These are phyloP conservation scores for Lentithecium fluviatile DNA, from an alignment of 495 filamentous ascomycete genomes.

Conservation along the genomic window DNA sequence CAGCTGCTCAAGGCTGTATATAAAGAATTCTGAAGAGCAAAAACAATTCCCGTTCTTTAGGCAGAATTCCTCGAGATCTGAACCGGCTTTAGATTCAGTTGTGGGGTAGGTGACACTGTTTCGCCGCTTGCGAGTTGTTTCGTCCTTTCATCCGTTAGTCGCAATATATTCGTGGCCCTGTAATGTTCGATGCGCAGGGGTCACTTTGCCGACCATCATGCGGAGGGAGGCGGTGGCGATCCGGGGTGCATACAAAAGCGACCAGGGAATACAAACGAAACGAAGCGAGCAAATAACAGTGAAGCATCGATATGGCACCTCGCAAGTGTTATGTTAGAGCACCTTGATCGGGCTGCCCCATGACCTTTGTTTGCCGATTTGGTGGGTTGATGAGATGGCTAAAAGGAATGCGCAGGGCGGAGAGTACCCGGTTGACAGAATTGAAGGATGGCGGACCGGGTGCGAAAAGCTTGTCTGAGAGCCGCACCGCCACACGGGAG, in stretches of 20 bases:
- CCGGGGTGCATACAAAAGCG: conserved; percentile 25
- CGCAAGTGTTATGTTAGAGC: no score
- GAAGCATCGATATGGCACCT: no score
- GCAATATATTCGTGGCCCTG: conserved; percentile 20
- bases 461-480: no score
- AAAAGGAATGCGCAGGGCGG: no score
- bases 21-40: conserved; percentile 1
- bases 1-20: conserved; percentile 2
- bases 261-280: conserved; percentile 15
- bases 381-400: no score
- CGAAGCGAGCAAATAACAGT: conserved; percentile 23
- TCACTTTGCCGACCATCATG: conserved; percentile 7
- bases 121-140: background rate
- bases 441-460: no score
- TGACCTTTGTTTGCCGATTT: no score
- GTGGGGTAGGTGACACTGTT: conserved; percentile 9
- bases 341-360: no score
- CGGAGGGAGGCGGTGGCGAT: conserved; percentile 26
- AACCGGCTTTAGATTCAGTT: conserved; percentile 12
- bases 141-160: conserved; percentile 28
- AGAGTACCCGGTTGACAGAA: no score
- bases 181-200: conserved; percentile 13
- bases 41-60: conserved; percentile 16
- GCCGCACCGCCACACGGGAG: no score
- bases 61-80: conserved; percentile 20